These are phyloP conservation scores for Sugiyamaella grinbergsii DNA, from an alignment of 1,139 yeast genomes.

Conservation along the genomic window DNA sequence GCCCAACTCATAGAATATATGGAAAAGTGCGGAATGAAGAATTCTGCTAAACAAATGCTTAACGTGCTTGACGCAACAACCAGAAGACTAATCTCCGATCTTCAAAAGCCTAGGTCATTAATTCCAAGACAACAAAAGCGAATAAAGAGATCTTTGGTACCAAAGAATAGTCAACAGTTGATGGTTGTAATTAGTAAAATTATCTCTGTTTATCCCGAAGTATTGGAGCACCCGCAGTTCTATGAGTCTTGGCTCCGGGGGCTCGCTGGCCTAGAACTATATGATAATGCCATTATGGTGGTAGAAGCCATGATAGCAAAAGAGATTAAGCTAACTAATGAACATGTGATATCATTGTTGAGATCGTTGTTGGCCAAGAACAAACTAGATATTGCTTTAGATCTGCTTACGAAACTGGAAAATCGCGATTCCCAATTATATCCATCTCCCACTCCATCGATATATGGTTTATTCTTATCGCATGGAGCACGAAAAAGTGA, in stretches of 20 bases:
- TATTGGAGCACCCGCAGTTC: conserved; percentile 31
- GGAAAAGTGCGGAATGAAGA: conserved; percentile 25
- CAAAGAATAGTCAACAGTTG: conserved; percentile 22
- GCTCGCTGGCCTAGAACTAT: conserved; percentile 32
- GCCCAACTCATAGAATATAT: conserved; percentile 28
- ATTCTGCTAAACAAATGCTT: conserved; percentile 26
- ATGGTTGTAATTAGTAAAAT: conserved; percentile 29
- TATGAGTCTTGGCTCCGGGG: conserved; percentile 38
- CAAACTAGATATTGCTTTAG: conserved; percentile 28
- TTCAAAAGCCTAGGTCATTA: conserved; percentile 17
- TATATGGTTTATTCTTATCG: conserved; percentile 35
- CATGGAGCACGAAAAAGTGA: conserved; percentile 33
- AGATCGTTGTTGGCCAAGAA: conserved; percentile 31
- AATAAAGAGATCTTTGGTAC: conserved; percentile 10
- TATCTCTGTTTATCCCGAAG: conserved; percentile 32
- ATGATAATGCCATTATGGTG: conserved; percentile 33
- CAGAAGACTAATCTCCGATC: conserved; percentile 22
- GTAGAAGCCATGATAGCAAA: conserved; percentile 34
- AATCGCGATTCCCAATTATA: conserved; percentile 10
- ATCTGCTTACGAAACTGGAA: conserved; percentile 31
- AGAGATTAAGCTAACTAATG: conserved; percentile 28
- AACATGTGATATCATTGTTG: conserved; percentile 30
- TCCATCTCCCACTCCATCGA: conserved; percentile 29
- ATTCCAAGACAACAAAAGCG: conserved; percentile 22
- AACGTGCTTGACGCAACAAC: conserved; percentile 30